Conservation (phyloP, 768 basidiomycete species). For the Calvatia gigantea region DNA sequence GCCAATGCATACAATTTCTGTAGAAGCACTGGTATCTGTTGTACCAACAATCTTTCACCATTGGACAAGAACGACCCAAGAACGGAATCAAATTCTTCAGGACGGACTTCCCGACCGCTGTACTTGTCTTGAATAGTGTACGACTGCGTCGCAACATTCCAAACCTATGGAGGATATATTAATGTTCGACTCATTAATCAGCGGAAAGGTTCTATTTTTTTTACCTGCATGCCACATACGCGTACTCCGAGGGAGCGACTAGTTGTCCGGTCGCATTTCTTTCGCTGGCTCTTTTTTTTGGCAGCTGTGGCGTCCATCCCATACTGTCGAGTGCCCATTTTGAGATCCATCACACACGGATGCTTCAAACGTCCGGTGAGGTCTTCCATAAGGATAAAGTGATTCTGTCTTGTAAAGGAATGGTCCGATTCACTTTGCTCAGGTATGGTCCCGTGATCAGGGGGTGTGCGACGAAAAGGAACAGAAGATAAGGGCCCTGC, state of each 20-base stretch:
- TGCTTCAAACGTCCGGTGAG: slow-evolving; percentile 87
- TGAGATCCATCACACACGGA: slow-evolving; percentile 95
- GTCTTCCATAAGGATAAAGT: slow-evolving; percentile 99
- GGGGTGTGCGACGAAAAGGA: slow-evolving; percentile 22
- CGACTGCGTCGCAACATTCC: slow-evolving; percentile 80
- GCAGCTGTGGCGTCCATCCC: slow-evolving; percentile 88
- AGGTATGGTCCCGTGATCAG: slow-evolving; percentile 28
- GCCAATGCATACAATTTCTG: slow-evolving; percentile 94
- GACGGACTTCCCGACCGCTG: slow-evolving; percentile 84
- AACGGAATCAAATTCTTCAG: slow-evolving; percentile 80
- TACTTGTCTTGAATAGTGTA: slow-evolving; percentile 97
- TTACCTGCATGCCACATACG: slow-evolving; percentile 98
- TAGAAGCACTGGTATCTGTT: slow-evolving; percentile 90
- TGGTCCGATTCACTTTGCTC: slow-evolving; percentile 34
- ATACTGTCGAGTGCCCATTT: slow-evolving; percentile 99
- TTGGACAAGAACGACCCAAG: slow-evolving; percentile 83
- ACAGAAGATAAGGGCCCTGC: slow-evolving; percentile 24
- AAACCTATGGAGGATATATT: slow-evolving; percentile 65
- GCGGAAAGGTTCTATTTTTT: slow-evolving; percentile 30
- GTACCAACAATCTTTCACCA: slow-evolving; percentile 77
- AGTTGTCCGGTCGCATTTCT: slow-evolving; percentile 96
- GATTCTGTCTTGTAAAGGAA: slow-evolving; percentile 80
- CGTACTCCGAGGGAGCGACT: slow-evolving; percentile 88
- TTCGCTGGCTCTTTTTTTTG: slow-evolving; percentile 98
- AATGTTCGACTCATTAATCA: neutral